Conservation (phyloP, 2,329 filamentous ascomycete genomes). For the Claviceps fusiformis region DNA sequence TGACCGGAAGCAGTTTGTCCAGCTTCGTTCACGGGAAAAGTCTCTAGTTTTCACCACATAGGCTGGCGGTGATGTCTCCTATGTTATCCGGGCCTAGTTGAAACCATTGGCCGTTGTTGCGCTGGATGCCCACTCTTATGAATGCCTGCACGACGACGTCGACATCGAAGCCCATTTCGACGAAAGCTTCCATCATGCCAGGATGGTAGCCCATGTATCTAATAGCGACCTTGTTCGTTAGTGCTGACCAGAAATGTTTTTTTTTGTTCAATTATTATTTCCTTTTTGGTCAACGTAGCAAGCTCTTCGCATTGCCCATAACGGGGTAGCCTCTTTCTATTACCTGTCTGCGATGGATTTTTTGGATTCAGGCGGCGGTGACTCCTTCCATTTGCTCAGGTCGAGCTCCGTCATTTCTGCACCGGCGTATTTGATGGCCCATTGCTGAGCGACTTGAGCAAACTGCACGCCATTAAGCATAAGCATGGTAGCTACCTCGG, state of each 20-base stretch:
- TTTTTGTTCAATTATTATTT: background rate
- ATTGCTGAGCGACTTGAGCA: conserved; percentile 70
- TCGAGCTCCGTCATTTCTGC: conserved; percentile 43
- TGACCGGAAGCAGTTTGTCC: background rate
- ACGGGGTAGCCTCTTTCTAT: background rate
- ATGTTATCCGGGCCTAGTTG: conserved; percentile 82
- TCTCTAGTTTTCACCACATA: conserved; percentile 70
- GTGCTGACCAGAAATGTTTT: background rate
- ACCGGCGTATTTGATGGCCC: conserved; percentile 73
- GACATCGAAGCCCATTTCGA: conserved; percentile 82
- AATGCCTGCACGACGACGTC: conserved; percentile 80
- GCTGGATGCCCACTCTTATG: conserved; percentile 66
- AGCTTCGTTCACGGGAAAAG: background rate
- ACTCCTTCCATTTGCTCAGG: conserved; percentile 25
- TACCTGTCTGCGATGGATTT: conserved; percentile 16
- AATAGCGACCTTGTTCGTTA: background rate
- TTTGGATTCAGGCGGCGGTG: too few relatives aligned
- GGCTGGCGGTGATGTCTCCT: conserved; percentile 73
- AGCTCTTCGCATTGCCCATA: background rate
- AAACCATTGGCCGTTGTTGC: conserved; percentile 65
- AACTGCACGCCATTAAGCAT: conserved; percentile 67
- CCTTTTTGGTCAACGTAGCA: background rate
- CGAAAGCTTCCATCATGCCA: conserved; percentile 69
- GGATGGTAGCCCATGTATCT: conserved; percentile 85
- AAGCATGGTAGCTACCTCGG: conserved; percentile 86